These are phyloP conservation scores for Lichtheimia ornata DNA, from an alignment of 371 early-diverging fungal species.

Conservation along the genomic window DNA sequence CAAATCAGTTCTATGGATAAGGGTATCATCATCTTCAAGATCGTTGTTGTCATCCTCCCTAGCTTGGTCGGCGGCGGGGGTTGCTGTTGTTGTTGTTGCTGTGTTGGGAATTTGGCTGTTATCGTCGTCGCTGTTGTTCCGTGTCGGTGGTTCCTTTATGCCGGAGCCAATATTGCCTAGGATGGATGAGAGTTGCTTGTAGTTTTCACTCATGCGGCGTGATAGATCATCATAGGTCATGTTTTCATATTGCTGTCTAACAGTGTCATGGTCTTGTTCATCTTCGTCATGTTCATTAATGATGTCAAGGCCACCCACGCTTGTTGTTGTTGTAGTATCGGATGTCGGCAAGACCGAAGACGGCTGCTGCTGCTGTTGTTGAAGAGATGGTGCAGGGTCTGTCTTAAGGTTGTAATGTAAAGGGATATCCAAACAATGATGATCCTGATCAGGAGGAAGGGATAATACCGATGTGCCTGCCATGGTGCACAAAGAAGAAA, in stretches of 20 bases:
- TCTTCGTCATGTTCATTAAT: slow-evolving; percentile 27
- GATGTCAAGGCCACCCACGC: slow-evolving; percentile 21
- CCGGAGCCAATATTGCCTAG: slow-evolving; percentile 21
- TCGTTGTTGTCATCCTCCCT: slow-evolving; percentile 11
- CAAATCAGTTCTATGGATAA: slow-evolving; percentile 12
- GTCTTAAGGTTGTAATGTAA: slow-evolving; percentile 15
- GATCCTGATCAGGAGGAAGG: slow-evolving; percentile 13
- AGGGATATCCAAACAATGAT: slow-evolving; percentile 16
- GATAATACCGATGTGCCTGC: slow-evolving; percentile 22
- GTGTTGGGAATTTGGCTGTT: neutral
- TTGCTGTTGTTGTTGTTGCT: neutral
- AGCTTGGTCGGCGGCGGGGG: slow-evolving; percentile 8
- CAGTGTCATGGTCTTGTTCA: slow-evolving; percentile 7
- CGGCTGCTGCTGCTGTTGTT: no score
- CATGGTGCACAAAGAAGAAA: slow-evolving; percentile 9
- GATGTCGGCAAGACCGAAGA: no score
- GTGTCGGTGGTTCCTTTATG: slow-evolving; percentile 17
- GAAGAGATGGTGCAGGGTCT: neutral
- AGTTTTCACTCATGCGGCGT: slow-evolving; percentile 41
- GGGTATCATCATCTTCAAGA: slow-evolving; percentile 10
- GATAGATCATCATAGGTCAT: slow-evolving; percentile 52
- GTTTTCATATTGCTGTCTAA: slow-evolving; percentile 39
- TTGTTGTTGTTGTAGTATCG: neutral
- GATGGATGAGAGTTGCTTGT: slow-evolving; percentile 42
- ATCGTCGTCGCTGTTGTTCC: slow-evolving; percentile 11